These are phyloP conservation scores for Fusarium ramigenum DNA, from an alignment of 2,329 filamentous ascomycete species.

Conservation along the genomic window DNA sequence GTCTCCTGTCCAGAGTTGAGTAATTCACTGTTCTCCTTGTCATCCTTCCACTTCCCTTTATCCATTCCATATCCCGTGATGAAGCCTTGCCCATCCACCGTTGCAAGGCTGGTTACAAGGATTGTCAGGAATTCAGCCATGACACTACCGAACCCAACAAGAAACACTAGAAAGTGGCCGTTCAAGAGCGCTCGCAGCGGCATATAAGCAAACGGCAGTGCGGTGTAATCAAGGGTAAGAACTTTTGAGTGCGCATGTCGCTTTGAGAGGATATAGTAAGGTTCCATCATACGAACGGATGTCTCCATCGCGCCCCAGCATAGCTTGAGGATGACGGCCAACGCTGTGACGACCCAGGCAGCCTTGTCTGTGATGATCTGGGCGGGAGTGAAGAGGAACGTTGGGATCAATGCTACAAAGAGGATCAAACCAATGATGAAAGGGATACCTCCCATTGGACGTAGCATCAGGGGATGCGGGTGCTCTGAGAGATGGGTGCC, in stretches of 20 bases:
- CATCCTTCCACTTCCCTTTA: constrained; percentile 15
- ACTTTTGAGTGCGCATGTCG: constrained; percentile 72
- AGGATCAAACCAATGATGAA: constrained; percentile 67
- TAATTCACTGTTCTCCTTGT: constrained; percentile 33
- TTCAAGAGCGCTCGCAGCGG: constrained; percentile 70
- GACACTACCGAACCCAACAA: constrained; percentile 76
- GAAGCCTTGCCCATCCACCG: constrained; percentile 71
- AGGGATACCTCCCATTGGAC: constrained; percentile 65
- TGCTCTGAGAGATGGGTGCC: constrained; percentile 64
- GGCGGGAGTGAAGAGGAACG: constrained; percentile 68
- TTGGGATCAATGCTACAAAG: constrained; percentile 67
- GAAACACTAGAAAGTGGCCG: constrained; percentile 70
- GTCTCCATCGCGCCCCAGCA: constrained; percentile 75
- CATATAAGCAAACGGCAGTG: constrained; percentile 73
- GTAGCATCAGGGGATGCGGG: constrained; percentile 76
- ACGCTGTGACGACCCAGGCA: constrained; percentile 71
- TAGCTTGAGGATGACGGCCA: constrained; percentile 74
- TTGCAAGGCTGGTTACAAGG: constrained; percentile 71
- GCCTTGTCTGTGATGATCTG: constrained; percentile 67
- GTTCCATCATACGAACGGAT: constrained; percentile 77
- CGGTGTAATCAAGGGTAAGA: constrained; percentile 77
- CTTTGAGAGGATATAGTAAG: constrained; percentile 74
- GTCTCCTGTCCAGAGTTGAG: constrained; percentile 68
- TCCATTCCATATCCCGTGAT: constrained; percentile 45
- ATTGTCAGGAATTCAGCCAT: constrained; percentile 79